A percentile compares a stretch with the other conserved stretches of the same genome.
Evolutionary conservation across 768 basidiomycete genomes (phyloP).

Genomic region (Podaxis sp.): DNA sequence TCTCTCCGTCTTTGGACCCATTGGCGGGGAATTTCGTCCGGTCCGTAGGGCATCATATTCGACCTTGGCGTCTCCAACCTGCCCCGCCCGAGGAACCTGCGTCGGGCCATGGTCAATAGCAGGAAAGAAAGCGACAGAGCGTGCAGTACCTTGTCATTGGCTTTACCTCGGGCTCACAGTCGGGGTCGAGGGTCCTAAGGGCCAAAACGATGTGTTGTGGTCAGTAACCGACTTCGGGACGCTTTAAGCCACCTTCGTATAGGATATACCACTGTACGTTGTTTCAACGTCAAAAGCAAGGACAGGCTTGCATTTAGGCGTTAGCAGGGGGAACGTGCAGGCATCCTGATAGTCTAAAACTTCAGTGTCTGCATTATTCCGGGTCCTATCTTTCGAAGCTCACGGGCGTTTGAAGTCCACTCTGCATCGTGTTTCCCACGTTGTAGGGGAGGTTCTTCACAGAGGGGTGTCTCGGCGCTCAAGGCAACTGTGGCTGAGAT

Average conservation of each 20-base stretch:
- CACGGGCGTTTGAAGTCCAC: neutral
- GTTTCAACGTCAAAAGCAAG: conserved; percentile 50
- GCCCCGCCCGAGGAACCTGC: conserved; percentile 29
- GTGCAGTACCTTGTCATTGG: conserved; percentile 36
- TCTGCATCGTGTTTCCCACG: neutral
- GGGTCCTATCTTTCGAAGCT: too few relatives aligned
- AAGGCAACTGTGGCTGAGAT: too few relatives aligned
- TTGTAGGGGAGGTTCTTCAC: neutral
- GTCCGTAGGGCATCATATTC: conserved; percentile 45
- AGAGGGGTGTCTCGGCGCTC: neutral
- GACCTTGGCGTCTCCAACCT: conserved; percentile 44
- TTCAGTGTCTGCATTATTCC: too few relatives aligned
- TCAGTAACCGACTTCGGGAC: conserved; percentile 13
- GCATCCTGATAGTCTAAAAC: neutral
- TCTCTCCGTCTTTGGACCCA: conserved; percentile 42
- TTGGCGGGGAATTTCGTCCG: conserved; percentile 31
- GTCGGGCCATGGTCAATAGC: neutral
- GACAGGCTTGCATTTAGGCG: conserved; percentile 41
- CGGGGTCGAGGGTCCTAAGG: conserved; percentile 35
- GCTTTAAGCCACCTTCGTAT: conserved; percentile 22
- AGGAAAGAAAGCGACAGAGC: conserved; percentile 17
- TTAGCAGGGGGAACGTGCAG: conserved; percentile 29
- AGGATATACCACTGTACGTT: conserved; percentile 49
- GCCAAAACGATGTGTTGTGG: neutral
- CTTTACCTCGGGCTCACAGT: conserved; percentile 32